Evolutionary conservation across 2,329 filamentous ascomycete genomes (phyloP), one percentile per base, ranked within the genome.

Genomic region (Stachybotrys elegans): DNA sequence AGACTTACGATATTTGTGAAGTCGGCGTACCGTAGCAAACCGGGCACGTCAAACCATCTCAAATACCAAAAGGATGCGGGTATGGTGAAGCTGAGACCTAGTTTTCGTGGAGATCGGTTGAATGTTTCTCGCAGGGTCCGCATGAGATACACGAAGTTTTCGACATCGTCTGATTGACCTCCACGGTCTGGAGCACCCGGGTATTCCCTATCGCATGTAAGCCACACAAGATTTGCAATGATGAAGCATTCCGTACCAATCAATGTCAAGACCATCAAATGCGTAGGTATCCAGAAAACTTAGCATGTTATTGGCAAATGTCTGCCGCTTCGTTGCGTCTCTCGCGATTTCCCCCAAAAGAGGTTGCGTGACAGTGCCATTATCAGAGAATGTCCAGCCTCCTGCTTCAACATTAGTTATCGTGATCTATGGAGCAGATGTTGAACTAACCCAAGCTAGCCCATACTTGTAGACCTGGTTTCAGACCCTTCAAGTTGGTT

Each of bases 301-400:
- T 14, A 37, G n/a, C 34, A 37, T 14, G 19, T 37, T 37, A 20
- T 20, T 21, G 19, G 34, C 34, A 37, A 37, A 37, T 20, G 13
- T 17, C 12, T 37, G n/a, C 13, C 34, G 34, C n/a, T 37, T 37
- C 12, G n/a, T 13, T 12, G 34, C 13, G 25, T 29, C 25, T 37
- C 35, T 17, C 7, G 35, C n/a, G 21, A 37, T 37, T 13, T 37
- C 35, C 14, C 35, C 35, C 17, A 37, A 21, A 13, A 37, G 13
- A 27, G 23, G 43, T 11, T 47, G 40, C 4, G 43, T 50, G n/a
- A 21, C 51, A 5, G 49, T 51, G 12, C 32, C 8, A 16, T 57
- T 55, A 31, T 67, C 58, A 19, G 44, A 56, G 45, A 65, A 64
- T 1, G 52, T 53, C 57, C 60, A 67, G 4, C 66, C 65, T 3